Evolutionary conservation across 495 filamentous ascomycete species (phyloP).

Genomic region (Penicillium daleae): DNA sequence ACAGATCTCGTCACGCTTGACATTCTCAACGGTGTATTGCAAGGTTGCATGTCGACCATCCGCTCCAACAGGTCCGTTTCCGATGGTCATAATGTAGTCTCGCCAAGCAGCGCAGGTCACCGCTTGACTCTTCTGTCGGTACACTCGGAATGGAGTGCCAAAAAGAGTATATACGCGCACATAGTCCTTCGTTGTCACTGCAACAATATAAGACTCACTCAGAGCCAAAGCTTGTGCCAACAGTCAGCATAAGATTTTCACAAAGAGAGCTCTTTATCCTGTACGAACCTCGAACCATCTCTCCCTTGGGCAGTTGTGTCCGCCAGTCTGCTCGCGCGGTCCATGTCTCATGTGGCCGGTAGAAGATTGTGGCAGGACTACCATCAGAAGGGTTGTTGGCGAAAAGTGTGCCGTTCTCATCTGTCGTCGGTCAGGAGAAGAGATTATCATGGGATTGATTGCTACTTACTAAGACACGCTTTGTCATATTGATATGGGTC

Average conservation of each 20-base stretch:
- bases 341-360: conserved; percentile 97
- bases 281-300: conserved; percentile 65
- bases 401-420: conserved; percentile 85
- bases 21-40: conserved; percentile 87
- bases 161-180: conserved; percentile 92
- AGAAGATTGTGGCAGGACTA: conserved; percentile 83
- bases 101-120: conserved; percentile 91
- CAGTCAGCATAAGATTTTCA: not conserved
- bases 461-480: conserved; percentile 71
- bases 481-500: conserved; percentile 95
- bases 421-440: conserved; percentile 37
- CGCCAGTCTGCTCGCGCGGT: conserved; percentile 89
- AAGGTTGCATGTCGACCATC: conserved; percentile 72
- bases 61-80: conserved; percentile 82
- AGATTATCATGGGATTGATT: not conserved
- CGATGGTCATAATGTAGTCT: conserved; percentile 92
- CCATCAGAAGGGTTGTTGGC: conserved; percentile 73
- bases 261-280: not conserved
- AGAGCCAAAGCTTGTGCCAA: conserved; percentile 75
- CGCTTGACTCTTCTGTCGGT: conserved; percentile 88
- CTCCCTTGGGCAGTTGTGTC: conserved; percentile 77
- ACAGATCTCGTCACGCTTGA: conserved; percentile 88
- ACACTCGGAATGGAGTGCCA: conserved; percentile 84
- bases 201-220: conserved; percentile 87
- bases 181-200: conserved; percentile 81